Base-by-base conservation (phyloP, 441 rosid species). In the Bocquillonia castaneifolia region DNA sequence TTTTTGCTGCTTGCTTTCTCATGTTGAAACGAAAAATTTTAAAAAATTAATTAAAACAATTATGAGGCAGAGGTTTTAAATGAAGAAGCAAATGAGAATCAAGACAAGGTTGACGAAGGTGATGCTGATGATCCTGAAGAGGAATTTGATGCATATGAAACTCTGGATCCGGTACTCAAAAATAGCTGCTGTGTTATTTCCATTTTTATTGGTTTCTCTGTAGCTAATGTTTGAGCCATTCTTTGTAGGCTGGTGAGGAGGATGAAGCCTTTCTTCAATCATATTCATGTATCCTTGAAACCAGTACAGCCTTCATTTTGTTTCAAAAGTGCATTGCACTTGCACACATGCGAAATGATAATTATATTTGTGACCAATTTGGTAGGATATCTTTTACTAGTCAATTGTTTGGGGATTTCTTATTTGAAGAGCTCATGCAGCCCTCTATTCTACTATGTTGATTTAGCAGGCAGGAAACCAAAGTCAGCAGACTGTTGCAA, bases 221-320 rank as follows among this genome's bases (percentile, higher is more conserved):
- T 52, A 51, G 1, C 26, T 14, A 20, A 51, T 56, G 17, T 66
- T 47, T 59, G 39, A 59, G 37, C 23, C 39, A 34, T 56, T 42
- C 6, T 69, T 74, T 76, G 69, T 78, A 91, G 97, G 94, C 64
- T 64, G 87, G 54, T 15, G 85, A 83, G 61, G 90, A 85, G 67
- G 85, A 80, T 63, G 92, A 86, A 59, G 74, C 78, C 60, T 82
- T 83, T 44, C 60, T 85, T 71, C 83, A 81, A 48, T 76, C 86
- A 14, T 76, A 78, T 73, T 79, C 82, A 67, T 77, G 99, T 94
- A 92, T 94, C 99, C 96, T 87, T 82, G 6, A 36, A 5, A 15
- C 68, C 13, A 20, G 44, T 31, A 39, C 10, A 31, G 26, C 57
- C 61, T 50, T 56, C 66, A 25, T 52, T 64, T 72, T 59, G 48